A percentile compares a stretch with the other conserved stretches of the same genome.
Conservation (phyloP, 345 rosid species). For the Melastoma malabathricum region DNA sequence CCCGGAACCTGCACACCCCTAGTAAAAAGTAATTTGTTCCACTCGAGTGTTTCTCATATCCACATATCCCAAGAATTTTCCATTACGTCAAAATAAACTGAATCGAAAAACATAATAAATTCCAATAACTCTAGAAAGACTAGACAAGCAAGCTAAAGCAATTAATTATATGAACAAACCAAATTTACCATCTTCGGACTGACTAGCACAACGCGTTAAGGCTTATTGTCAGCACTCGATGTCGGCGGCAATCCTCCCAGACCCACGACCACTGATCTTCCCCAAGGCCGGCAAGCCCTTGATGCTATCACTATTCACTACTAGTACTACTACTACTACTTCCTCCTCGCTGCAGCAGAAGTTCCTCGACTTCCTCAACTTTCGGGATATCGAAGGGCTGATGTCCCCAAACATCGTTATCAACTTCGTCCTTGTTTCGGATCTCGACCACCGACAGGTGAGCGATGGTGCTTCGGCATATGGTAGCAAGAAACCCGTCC, state of each 20-base stretch:
- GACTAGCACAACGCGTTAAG: conserved; percentile 6
- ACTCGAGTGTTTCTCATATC: too few species aligned
- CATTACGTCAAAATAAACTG: too few species aligned
- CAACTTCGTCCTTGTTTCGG: conserved; percentile 32
- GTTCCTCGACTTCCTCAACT: conserved; percentile 52
- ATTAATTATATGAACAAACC: too few species aligned
- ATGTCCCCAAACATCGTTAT: conserved; percentile 34
- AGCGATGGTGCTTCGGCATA: conserved; percentile 78
- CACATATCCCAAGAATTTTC: too few species aligned
- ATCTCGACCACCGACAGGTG: conserved; percentile 51
- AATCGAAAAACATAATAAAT: too few species aligned
- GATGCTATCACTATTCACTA: too few species aligned
- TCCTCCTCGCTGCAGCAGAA: conserved; percentile 50
- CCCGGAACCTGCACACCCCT: too few species aligned
- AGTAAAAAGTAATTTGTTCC: too few species aligned
- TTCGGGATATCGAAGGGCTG: conserved; percentile 52
- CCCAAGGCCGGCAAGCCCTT: conserved; percentile 61
- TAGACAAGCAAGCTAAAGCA: too few species aligned
- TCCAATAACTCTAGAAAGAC: too few species aligned
- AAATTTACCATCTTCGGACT: too few species aligned
- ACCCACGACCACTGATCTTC: conserved; percentile 53
- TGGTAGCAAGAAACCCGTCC: conserved; percentile 38
- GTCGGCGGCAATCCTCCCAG: conserved; percentile 58
- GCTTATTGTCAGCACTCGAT: conserved; percentile 48
- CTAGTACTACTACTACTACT: conserved; percentile 55